A percentile compares a stretch with the other conserved stretches of the same genome.
Conservation (phyloP, 495 filamentous ascomycete species). For the Daldinia loculata region DNA sequence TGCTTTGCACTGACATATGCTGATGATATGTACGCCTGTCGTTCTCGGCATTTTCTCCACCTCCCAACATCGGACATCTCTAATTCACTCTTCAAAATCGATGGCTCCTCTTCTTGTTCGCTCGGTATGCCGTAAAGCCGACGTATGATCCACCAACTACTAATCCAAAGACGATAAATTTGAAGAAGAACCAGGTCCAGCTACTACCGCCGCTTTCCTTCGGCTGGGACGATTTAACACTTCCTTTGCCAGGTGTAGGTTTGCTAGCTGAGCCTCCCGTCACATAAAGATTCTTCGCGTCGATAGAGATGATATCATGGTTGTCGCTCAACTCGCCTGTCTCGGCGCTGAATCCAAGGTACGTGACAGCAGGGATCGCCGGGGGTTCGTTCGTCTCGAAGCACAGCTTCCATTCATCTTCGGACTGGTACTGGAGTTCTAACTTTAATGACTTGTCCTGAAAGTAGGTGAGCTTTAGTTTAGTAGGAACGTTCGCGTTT, state of each 20-base stretch:
- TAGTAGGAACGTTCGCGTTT: slow-evolving; percentile 78
- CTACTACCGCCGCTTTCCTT: slow-evolving; percentile 68
- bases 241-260: slow-evolving; percentile 54
- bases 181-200: slow-evolving; percentile 94
- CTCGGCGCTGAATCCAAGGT: slow-evolving; percentile 95
- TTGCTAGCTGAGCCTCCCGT: slow-evolving; percentile 56
- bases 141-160: slow-evolving; percentile 78
- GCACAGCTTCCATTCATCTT: slow-evolving; percentile 88
- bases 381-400: slow-evolving; percentile 78
- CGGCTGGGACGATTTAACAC: slow-evolving; percentile 43
- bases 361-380: slow-evolving; percentile 87
- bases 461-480: slow-evolving; percentile 91
- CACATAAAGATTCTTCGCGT: slow-evolving; percentile 88
- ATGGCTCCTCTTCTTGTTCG: slow-evolving; percentile 72
- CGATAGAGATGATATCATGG: slow-evolving; percentile 93
- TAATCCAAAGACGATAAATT: slow-evolving; percentile 78
- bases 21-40: slow-evolving; percentile 31
- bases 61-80: slow-evolving; percentile 5
- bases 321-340: slow-evolving; percentile 97
- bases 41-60: slow-evolving; percentile 13
- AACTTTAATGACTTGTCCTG: slow-evolving; percentile 92
- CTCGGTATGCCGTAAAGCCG: slow-evolving; percentile 82
- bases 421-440: slow-evolving; percentile 91
- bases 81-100: slow-evolving; percentile 68
- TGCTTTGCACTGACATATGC: slow-evolving; percentile 23